Evolutionary conservation across 768 basidiomycete species (phyloP).

Genomic region (Heimioporus sp.): DNA sequence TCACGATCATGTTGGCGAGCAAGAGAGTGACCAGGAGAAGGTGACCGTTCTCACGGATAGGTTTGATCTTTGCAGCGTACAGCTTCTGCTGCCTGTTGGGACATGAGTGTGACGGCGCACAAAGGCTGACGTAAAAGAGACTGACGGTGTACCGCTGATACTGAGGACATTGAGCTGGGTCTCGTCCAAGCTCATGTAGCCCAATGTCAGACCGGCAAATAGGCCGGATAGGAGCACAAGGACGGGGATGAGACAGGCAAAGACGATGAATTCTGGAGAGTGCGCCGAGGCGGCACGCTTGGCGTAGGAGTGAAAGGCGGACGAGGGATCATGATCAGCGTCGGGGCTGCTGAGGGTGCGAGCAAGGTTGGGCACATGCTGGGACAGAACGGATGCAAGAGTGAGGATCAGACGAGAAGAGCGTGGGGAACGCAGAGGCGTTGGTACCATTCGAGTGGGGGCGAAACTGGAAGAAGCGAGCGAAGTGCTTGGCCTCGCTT

Average conservation of each 20-base stretch:
- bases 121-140: slow-evolving; percentile 8
- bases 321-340: background rate
- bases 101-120: background rate
- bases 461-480: background rate
- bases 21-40: slow-evolving; percentile 79
- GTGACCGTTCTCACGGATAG: slow-evolving; percentile 82
- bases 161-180: slow-evolving; percentile 88
- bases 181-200: slow-evolving; percentile 91
- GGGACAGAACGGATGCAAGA: slow-evolving; percentile 40
- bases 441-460: slow-evolving; percentile 38
- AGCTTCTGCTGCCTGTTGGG: slow-evolving; percentile 65
- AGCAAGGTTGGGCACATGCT: slow-evolving; percentile 44
- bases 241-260: slow-evolving; percentile 69
- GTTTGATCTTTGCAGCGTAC: slow-evolving; percentile 83
- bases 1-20: slow-evolving; percentile 89
- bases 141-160: slow-evolving; percentile 81
- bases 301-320: slow-evolving; percentile 24
- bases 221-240: slow-evolving; percentile 81
- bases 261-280: slow-evolving; percentile 36
- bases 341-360: slow-evolving; percentile 17
- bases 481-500: background rate
- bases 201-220: slow-evolving; percentile 89
- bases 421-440: slow-evolving; percentile 29
- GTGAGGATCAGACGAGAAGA: slow-evolving; percentile 46
- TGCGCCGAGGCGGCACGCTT: slow-evolving; percentile 28